Percentiles rank a stretch among this genome's conserved stretches.
Conservation (phyloP, 768 basidiomycete species). For the Rhizopogon vesiculosus region DNA sequence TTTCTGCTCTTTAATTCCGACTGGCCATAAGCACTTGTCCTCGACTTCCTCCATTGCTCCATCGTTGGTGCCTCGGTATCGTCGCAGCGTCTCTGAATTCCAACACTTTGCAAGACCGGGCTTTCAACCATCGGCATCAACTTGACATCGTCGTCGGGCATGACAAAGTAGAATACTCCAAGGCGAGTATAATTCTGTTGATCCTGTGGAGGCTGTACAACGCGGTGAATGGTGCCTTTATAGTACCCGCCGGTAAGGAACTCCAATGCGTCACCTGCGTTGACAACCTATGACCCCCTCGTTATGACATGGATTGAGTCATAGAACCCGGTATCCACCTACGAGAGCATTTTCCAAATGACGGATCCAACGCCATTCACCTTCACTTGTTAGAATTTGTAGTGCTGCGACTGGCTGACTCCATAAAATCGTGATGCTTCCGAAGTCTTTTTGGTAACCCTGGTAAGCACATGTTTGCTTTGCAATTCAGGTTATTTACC, state of each 20-base stretch:
- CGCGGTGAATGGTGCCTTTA: slow-evolving; percentile 56
- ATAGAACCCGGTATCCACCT: slow-evolving; percentile 1
- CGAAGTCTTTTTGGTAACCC: slow-evolving; percentile 35
- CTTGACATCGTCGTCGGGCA: slow-evolving; percentile 45
- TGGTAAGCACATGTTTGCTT: not conserved
- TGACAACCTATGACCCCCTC: slow-evolving; percentile 40
- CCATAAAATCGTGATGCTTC: slow-evolving; percentile 53
- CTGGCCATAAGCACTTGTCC: slow-evolving; percentile 50
- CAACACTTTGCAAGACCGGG: slow-evolving; percentile 42
- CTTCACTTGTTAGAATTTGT: slow-evolving; percentile 50
- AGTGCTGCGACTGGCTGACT: slow-evolving; percentile 57
- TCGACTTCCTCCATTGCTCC: slow-evolving; percentile 46
- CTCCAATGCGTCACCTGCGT: slow-evolving; percentile 55
- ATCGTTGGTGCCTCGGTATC: slow-evolving; percentile 44
- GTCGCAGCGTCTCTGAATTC: slow-evolving; percentile 33
- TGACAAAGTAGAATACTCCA: slow-evolving; percentile 55
- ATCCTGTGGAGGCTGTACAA: slow-evolving; percentile 53
- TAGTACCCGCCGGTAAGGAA: slow-evolving; percentile 61
- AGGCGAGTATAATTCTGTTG: slow-evolving; percentile 46
- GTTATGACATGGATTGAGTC: not conserved
- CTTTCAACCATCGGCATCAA: slow-evolving; percentile 43
- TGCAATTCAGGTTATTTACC: slow-evolving; percentile 24
- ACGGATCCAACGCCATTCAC: slow-evolving; percentile 53
- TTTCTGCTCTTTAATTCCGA: slow-evolving; percentile 35
- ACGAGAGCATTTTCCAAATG: slow-evolving; percentile 58